Base-by-base conservation (phyloP, 441 rosid genomes). In the Omphalea diandra region DNA sequence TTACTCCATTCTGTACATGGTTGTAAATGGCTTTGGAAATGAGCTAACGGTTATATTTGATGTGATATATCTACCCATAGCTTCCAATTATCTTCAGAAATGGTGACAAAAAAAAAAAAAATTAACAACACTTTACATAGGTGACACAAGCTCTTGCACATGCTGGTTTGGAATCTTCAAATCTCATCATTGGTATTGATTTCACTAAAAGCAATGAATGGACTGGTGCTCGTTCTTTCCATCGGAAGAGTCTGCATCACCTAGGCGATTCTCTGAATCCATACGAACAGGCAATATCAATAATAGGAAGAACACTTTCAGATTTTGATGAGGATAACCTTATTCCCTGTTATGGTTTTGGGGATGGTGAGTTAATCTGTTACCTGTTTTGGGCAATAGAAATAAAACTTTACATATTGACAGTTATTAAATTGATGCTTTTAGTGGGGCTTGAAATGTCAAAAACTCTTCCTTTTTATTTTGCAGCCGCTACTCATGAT, bases 111-210 rank as follows among this genome's bases (percentile, higher is more conserved):
- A n/a, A n/a, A n/a, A n/a, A n/a, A 27, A 9, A 9, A 26, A 52
- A 27, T 26, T 36, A 26, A 53, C 17, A 1, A n/a, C 31, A 54
- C 7, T 36, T 70, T 3, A 20, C 24, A 63, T 68, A 91, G 97
- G 94, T 91, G 43, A 88, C 92, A 20, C 66, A 73, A 75, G 96
- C 94, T 43, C 88, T 91, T 40, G 67, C 87, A 40, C 83, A 83
- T 43, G 96, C 96, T n/a, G 97, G 96, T 38, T 78, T 91, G 43
- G 97, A 91, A 77, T 91, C 97, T 26, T 91, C 97, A n/a, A 91
- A 91, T 81, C 84, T 91, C 41, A 91, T 91, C 67, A 87, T 89
- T 31, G 96, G 96, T 52, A 83, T 89, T 72, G 97, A 92, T 81
- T 87, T 92, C 77, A 92, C 97, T 0, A 92, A 92, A 82, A 92